phyloP scores from a whole-genome alignment of 768 basidiomycete species.

The Favolaschia claudopus region DNA sequence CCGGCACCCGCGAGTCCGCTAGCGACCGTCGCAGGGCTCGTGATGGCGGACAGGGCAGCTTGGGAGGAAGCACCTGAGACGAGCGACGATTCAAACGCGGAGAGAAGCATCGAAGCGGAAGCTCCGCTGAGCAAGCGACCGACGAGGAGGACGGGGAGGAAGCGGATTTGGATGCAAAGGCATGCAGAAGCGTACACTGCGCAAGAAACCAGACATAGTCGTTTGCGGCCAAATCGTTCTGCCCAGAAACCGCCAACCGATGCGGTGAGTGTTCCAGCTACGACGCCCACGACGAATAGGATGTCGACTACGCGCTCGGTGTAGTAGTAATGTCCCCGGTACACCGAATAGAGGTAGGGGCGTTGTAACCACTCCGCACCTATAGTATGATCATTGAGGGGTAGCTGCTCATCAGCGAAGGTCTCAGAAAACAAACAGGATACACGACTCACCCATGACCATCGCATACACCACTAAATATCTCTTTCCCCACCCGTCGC shows the following conservation, averaged over 20 bases:
- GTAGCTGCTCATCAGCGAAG: no score
- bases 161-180: constrained; percentile 61
- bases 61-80: constrained; percentile 64
- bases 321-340: constrained; percentile 71
- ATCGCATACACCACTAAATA: constrained; percentile 75
- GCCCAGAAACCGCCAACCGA: constrained; percentile 82
- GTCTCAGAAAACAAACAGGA: constrained; percentile 11
- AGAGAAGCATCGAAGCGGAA: constrained; percentile 79
- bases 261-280: constrained; percentile 72
- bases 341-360: constrained; percentile 80
- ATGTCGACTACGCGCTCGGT: constrained; percentile 70
- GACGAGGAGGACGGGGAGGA: constrained; percentile 63
- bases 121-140: constrained; percentile 75
- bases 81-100: constrained; percentile 81
- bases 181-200: constrained; percentile 69
- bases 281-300: constrained; percentile 78
- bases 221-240: constrained; percentile 75
- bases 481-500: constrained; percentile 48
- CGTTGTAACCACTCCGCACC: constrained; percentile 85
- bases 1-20: constrained; percentile 76
- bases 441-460: constrained; percentile 67
- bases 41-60: constrained; percentile 68
- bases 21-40: constrained; percentile 76
- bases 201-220: constrained; percentile 76
- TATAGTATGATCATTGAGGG: no score